Evolutionary conservation across 441 rosid genomes (phyloP), one percentile per base, ranked within the genome.

Genomic region (Omphalea diandra): DNA sequence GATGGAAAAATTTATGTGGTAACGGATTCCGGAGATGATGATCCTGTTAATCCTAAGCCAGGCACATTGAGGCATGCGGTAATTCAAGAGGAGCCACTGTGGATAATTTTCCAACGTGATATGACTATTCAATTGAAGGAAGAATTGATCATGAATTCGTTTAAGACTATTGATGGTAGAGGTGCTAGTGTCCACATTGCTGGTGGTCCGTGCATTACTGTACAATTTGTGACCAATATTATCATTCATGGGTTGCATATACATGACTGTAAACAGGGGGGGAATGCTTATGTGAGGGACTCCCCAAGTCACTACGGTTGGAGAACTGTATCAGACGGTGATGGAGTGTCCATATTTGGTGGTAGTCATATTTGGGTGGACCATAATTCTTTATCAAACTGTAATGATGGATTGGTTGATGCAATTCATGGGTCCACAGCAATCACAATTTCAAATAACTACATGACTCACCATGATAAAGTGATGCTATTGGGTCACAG

Each of bases 321-420:
- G 76, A 79, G 97, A 49, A 94, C 98, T 0, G 2, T 82, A 65
- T 91, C 98, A 24, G 97, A 94, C 83, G 98, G 98, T 35, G 98
- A 94, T 24, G 98, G 90, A 0, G 92, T 91, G 20, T 91, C 97
- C n/a, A 94, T 94, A 56, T 91, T 94, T 29, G 98, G 98, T 0
- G 91, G 90, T 22, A 85, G 92, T 75, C 97, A 94, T 73, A 33
- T 94, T 17, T 94, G 98, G 98, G 97, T 94, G 32, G 98, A 94
- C 71, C 98, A 94, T 77, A 79, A 83, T 67, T 91, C 98, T 0
- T 73, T 94, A 4, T 82, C 98, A 1, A 94, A 88, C 63, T 94
- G 98, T 49, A 68, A 70, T 1, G 98, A 94, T 65, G 98, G 98
- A 2, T 81, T 94, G 43, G 40, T 94, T 11, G 98, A 94, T 69